Evolutionary conservation across 169 alveolate species (phyloP).

Genomic region (Babesia caballi): DNA sequence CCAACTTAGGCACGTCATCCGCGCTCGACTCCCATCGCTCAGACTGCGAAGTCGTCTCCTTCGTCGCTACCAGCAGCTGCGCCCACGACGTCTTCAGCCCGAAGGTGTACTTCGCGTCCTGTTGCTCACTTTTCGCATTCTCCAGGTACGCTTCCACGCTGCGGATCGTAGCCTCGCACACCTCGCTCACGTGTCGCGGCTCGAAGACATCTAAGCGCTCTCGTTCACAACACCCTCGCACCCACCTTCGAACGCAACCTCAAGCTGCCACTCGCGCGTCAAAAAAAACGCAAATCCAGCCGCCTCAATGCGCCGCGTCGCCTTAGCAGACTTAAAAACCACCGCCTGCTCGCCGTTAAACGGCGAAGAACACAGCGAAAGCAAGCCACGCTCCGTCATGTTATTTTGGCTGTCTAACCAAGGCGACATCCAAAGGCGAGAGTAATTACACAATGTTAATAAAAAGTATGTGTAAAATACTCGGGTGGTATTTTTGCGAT

Average conservation of each 20-base stretch:
- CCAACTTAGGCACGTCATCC: background rate
- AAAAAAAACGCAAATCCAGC: constrained; percentile 76
- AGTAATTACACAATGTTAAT: too few relatives aligned
- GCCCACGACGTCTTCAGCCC: constrained; percentile 42
- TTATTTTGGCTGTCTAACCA: background rate
- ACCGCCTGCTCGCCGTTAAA: constrained; percentile 45
- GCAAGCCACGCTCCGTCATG: constrained; percentile 20
- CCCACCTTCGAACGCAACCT: constrained; percentile 28
- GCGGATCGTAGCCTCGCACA: background rate
- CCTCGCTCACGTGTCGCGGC: background rate
- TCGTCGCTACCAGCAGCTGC: background rate
- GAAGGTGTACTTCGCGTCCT: background rate
- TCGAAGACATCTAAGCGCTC: background rate
- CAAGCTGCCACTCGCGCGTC: constrained; percentile 62
- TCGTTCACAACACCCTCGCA: background rate
- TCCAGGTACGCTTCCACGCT: background rate
- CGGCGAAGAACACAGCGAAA: constrained; percentile 26
- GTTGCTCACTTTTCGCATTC: background rate
- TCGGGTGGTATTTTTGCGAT: too few relatives aligned
- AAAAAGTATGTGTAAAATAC: too few relatives aligned
- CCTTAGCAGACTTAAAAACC: constrained; percentile 35
- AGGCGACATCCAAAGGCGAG: too few relatives aligned
- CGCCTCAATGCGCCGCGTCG: constrained; percentile 48
- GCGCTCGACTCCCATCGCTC: constrained; percentile 15
- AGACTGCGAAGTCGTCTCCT: background rate